phyloP scores from a whole-genome alignment of 306 rosid species.

The Quercus variabilis region DNA sequence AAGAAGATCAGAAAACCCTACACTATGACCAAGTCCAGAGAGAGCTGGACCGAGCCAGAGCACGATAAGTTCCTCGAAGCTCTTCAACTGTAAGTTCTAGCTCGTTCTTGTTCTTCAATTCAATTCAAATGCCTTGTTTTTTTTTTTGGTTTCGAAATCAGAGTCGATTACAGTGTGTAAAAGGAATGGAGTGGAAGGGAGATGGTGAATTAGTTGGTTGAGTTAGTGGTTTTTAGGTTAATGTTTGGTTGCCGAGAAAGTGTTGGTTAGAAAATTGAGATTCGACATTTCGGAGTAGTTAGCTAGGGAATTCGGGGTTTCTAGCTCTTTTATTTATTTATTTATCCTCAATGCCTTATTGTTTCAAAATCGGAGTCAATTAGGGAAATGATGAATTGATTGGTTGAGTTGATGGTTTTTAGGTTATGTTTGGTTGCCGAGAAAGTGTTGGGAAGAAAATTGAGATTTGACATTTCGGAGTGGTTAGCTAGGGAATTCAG shows the following conservation, averaged over 20 bases:
- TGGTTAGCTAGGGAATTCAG: background rate
- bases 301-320: background rate
- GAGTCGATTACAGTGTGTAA: too few relatives aligned
- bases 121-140: background rate
- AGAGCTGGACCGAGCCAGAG: constrained; percentile 97
- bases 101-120: background rate
- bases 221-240: too few relatives aligned
- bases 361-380: background rate
- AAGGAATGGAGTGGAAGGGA: too few relatives aligned
- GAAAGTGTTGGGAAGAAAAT: background rate
- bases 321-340: too few relatives aligned
- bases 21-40: constrained; percentile 95
- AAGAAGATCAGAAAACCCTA: constrained; percentile 92
- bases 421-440: too few relatives aligned
- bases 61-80: constrained; percentile 99
- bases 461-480: background rate
- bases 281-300: background rate
- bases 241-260: too few relatives aligned
- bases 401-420: too few relatives aligned
- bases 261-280: background rate
- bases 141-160: background rate
- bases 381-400: too few relatives aligned
- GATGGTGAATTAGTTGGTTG: too few relatives aligned
- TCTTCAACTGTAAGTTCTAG: constrained; percentile 70
- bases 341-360: background rate